Evolutionary conservation across 768 basidiomycete species (phyloP).

Genomic region (Leucocoprinus leucothites): DNA sequence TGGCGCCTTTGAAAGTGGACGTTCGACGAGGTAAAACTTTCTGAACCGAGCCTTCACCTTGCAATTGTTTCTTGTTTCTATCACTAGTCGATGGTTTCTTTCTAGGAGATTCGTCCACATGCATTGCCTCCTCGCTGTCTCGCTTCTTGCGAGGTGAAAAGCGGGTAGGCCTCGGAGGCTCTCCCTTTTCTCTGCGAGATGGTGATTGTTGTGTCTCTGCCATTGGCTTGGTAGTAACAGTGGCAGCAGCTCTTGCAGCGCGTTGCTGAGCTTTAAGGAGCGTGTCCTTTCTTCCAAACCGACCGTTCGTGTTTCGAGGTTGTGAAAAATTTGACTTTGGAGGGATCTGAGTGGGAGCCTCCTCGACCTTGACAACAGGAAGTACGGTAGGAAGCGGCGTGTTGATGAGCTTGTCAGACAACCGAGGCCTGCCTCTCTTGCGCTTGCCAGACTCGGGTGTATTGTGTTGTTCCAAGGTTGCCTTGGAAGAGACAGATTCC

Average conservation of each 20-base stretch:
- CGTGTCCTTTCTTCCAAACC: constrained; percentile 60
- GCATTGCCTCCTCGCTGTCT: constrained; percentile 27
- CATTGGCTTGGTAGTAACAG: neutral
- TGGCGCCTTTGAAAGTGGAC: constrained; percentile 41
- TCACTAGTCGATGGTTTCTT: constrained; percentile 26
- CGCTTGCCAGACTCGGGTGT: constrained; percentile 28
- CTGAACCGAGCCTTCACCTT: constrained; percentile 23
- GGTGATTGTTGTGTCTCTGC: too few species aligned
- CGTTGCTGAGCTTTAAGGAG: constrained; percentile 33
- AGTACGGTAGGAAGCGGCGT: constrained; percentile 15
- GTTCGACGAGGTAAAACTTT: constrained; percentile 38
- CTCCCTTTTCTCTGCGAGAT: constrained; percentile 24
- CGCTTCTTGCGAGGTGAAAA: constrained; percentile 29
- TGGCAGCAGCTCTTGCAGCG: neutral
- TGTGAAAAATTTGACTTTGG: constrained; percentile 47
- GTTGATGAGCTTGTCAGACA: constrained; percentile 17
- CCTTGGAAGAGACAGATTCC: too few species aligned
- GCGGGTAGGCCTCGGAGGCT: constrained; percentile 15
- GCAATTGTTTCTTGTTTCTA: constrained; percentile 16
- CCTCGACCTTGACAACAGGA: constrained; percentile 25
- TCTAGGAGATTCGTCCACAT: constrained; percentile 31
- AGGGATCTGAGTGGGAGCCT: constrained; percentile 28
- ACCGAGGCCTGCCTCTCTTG: constrained; percentile 40
- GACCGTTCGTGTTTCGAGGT: constrained; percentile 61
- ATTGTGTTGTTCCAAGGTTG: constrained; percentile 7